Base-by-base conservation (phyloP, 805 yeast genomes). In the Wickerhamiella musiphila region DNA sequence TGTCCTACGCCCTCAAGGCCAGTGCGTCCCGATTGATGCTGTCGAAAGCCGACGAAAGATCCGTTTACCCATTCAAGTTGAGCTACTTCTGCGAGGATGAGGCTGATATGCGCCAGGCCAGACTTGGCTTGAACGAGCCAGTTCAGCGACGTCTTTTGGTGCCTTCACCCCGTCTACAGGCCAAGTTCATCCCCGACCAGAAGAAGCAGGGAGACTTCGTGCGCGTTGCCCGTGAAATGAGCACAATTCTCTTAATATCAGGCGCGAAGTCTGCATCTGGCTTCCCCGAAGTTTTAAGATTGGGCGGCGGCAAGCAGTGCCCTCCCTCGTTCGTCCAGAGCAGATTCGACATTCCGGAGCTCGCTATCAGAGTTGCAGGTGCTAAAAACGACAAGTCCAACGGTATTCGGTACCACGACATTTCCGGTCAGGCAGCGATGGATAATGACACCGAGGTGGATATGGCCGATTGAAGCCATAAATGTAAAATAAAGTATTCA, bases 41-140 rank as follows among this genome's bases (percentile, higher is more conserved):
- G 42, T 62, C 70, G 21, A 67, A 67, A 38, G 68, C 81, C 42
- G 94, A 83, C 55, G 60, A 67, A 29, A 63, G 69, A 44, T 78
- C 94, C 18, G 96, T 90, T 21, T 86, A 70, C 55, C 96, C 98
- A 35, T 81, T 86, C 64, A 86, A 82, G 56, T 64, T 84, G 43
- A 64, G 82, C 23, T 76, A 79, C 56, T 58, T 79, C 29, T 66
- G 81, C 11, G 34, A 52, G 16, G 58, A 72, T 41, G 60, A 63
- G 40, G 55, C 63, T 34, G 82, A 76, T 42, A 55, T 77, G 43
- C 68, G 63, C 47, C 58, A 68, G 13, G 64, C 70, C 38, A 70
- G 75, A 56, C 64, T 83, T 38, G 95, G 94, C 21, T 61, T 82
- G 49, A 58, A 68, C 32, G 96, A 84, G 60, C 66, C 82, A 42